Evolutionary conservation across 371 early-diverging fungal species (phyloP), one percentile per base, ranked within the genome.

Genomic region (Lichtheimia hyalospora): DNA sequence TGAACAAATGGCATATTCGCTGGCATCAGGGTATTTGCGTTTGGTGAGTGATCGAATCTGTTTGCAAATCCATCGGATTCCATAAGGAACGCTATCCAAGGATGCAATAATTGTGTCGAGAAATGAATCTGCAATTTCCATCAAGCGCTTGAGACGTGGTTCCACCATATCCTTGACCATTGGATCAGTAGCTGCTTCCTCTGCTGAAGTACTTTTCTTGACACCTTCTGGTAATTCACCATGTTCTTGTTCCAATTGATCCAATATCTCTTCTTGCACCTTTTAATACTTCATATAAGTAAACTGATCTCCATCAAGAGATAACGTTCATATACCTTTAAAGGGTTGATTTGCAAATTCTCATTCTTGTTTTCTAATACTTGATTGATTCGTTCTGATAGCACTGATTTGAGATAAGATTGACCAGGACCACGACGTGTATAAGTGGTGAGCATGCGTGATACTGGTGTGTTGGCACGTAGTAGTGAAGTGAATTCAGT

Each of bases 371-470:
- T 52, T 52, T 75, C 76, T 15, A 75, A 52, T 13, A 75, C 44
- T 49, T 78, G 75, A 60, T 90, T 89, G 61, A 97, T 93, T 51
- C 88, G 83, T 52, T 89, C 86, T 1, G 95, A 89, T 43, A 97
- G 77, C 10, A 95, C 90, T 7, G 85, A 85, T 72, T 95, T 96
- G 50, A 96, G 76, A 62, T 97, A 97, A 10, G 92, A 86, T 78
- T 95, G 96, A 49, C 96, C 96, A 20, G 94, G 94, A 4, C 96
- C 94, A 52, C 97, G 89, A 34, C 96, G 79, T 5, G 96, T 95
- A 69, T 96, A 97, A 3, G 96, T 94, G 28, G 94, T 96, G 91
- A 97, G 91, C 94, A 96, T 94, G 25, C 96, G 88, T 3, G 96
- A 95, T 4, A 94, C 94, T 1, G 97, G 96, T 6, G 96, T 96